phyloP scores from a whole-genome alignment of 192 early-diverging fungal genomes.

The Gryganskiella cystojenkinii region DNA sequence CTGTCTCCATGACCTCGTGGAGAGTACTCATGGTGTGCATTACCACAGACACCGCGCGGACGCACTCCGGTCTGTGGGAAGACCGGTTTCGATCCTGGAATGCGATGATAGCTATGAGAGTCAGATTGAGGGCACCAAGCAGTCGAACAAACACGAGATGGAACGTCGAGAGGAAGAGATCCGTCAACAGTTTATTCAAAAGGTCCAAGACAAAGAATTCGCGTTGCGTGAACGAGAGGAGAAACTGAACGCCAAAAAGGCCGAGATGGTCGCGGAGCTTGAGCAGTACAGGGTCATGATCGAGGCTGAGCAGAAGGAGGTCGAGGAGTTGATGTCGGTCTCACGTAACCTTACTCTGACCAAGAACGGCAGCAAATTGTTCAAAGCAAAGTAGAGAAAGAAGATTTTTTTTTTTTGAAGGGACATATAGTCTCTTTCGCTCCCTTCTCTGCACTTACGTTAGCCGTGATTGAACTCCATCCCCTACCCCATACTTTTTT shows the following conservation, averaged over 20 bases:
- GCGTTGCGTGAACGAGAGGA: constrained; percentile 56
- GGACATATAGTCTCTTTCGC: too few relatives aligned
- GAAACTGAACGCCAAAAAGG: constrained; percentile 15
- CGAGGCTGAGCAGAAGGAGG: constrained; percentile 18
- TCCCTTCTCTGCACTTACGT: too few relatives aligned
- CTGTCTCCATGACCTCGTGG: constrained; percentile 81
- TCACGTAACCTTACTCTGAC: constrained; percentile 3
- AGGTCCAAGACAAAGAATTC: constrained; percentile 56
- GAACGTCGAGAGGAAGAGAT: constrained; percentile 78
- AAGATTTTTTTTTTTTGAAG: too few relatives aligned
- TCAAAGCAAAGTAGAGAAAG: constrained; percentile 28
- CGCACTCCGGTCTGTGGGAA: constrained; percentile 71
- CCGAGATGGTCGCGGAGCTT: constrained; percentile 28
- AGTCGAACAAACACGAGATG: constrained; percentile 70
- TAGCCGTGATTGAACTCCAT: too few relatives aligned
- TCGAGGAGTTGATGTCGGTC: constrained; percentile 22
- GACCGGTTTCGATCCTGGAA: constrained; percentile 81
- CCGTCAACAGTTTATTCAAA: constrained; percentile 61
- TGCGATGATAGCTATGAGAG: constrained; percentile 83
- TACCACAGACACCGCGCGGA: constrained; percentile 76
- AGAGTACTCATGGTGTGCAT: constrained; percentile 78
- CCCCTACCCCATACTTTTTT: too few relatives aligned
- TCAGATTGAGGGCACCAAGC: constrained; percentile 70
- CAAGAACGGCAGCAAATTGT: constrained; percentile 27
- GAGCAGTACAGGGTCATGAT: constrained; percentile 21